A percentile compares a stretch with the other conserved stretches of the same genome.
These are phyloP conservation scores for Lepiota brunneoincarnata DNA, from an alignment of 768 basidiomycete species.

Conservation along the genomic window DNA sequence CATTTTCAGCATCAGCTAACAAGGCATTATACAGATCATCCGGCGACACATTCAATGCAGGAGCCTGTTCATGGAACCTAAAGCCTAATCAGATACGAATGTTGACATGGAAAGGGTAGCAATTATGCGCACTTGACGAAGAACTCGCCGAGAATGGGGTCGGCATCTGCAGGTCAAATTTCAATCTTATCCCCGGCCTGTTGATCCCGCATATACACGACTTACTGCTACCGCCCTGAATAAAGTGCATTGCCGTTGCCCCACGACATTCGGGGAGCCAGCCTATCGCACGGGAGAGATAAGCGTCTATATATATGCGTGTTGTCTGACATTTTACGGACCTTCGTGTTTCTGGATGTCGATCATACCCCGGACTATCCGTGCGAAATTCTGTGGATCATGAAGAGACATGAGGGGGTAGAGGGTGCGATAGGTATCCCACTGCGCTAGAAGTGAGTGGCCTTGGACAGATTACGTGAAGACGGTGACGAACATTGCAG, in stretches of 20 bases:
- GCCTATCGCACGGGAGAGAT: constrained; percentile 31
- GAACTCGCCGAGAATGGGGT: constrained; percentile 64
- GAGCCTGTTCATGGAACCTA: constrained; percentile 52
- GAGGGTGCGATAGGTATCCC: constrained; percentile 65
- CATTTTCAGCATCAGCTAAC: constrained; percentile 54
- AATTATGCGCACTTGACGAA: constrained; percentile 49
- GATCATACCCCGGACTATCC: constrained; percentile 62
- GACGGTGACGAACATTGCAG: constrained; percentile 49
- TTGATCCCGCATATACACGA: constrained; percentile 8
- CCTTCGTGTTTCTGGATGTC: constrained; percentile 68
- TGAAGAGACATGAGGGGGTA: constrained; percentile 64
- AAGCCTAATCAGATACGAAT: background rate
- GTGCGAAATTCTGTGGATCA: constrained; percentile 55
- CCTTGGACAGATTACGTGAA: background rate
- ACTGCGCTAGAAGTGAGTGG: constrained; percentile 29
- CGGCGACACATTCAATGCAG: constrained; percentile 43
- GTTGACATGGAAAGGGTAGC: background rate
- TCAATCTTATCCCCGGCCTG: background rate
- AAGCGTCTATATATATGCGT: background rate
- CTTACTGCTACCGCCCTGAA: constrained; percentile 64
- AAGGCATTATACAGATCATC: constrained; percentile 54
- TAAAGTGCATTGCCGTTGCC: constrained; percentile 47
- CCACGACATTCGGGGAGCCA: constrained; percentile 69
- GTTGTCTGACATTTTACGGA: constrained; percentile 14
- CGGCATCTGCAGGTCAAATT: constrained; percentile 43